Evolutionary conservation across 768 basidiomycete genomes (phyloP), one percentile per base, ranked within the genome.

Genomic region (Mycena albidolilacea): DNA sequence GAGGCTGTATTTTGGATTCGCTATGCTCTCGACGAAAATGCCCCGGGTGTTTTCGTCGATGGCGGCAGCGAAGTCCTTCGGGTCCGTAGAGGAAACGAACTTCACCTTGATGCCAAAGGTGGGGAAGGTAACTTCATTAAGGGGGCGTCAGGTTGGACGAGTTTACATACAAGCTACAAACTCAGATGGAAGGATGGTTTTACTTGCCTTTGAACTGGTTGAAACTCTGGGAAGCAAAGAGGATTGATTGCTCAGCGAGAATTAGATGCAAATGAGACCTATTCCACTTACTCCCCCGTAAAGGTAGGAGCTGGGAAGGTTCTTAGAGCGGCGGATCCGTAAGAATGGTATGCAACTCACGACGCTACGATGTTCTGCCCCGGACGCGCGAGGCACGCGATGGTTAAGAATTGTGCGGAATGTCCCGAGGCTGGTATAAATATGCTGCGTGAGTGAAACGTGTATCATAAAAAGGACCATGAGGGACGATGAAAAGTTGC

Each of bases 311-410:
- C 90, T 92, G 59, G 14, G 19, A 21, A 12, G 10, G 0, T 37
- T n/a, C 12, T 58, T 37, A 38, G 48, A 52, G 39, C 74, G 21
- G 38, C 11, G 9, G 19, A 30, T 30, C 30, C 30, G 30, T 30
- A 7, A 15, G 14, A 52, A 19, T 39, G 4, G 1, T 9, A 44
- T 17, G 76, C 43, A 57, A 83, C 90, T 80, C 72, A 92, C 90
- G 91, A 88, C 2, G 92, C 89, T 7, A 95, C 89, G 67, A 95
- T 93, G 78, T 95, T 96, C 77, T 95, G 94, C 0, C 95, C 94
- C 7, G 86, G 79, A 1, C 85, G 81, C 1, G 91, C 90, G 52
- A 94, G 79, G 38, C 90, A 86, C 0, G 87, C 80, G 71, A 95
- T 89, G 2, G 93, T 86, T 80, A 94, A 83, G 81, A 95, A 93